Evolutionary conservation across 257 asterid species (phyloP), one percentile per base, ranked within the genome.

Genomic region (Scutellaria barbata): DNA sequence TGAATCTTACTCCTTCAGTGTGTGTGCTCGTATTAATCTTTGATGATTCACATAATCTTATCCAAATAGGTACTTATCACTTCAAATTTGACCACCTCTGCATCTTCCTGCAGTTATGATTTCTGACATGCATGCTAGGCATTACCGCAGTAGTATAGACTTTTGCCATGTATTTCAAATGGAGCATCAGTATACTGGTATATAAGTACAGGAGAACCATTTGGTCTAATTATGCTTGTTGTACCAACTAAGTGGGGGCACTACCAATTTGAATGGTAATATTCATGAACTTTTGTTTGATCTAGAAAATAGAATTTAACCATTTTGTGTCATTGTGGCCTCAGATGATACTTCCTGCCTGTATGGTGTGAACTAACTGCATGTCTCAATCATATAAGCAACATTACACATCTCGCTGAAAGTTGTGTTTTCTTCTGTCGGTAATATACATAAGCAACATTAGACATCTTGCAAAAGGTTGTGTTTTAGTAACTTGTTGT

Each of bases 31-130:
- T 84, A 47, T 82, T 84, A 64, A 60, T 88, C 20, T 82, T 82
- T 88, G 88, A 86, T 71, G 84, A 78, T 18, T 69, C 81, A 30
- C 74, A 86, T 66, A 82, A 84, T 74, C 83, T 81, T 59, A 80
- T 77, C 71, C 64, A 80, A 82, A 57, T 51, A 50, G 65, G 1
- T 52, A 54, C 66, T 56, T 50, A 33, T 16, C 55, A 6, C 60
- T 60, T 39, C 18, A 18, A 59, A 35, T 37, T 58, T 66, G 43
- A 55, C 48, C 16, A 20, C 66, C 48, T 62, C 61, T 48, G 20
- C n/a, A 40, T 43, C n/a, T 2, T 75, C 56, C n/a, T 55, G 3
- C 25, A 54, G 40, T 8, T 37, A 43, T 58, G 33, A 16, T 39
- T 22, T 66, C 18, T 12, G 12, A 62, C 43, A 51, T 22, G 35